These are phyloP conservation scores for Pichia sp. DNA, from an alignment of 1,139 yeast species.

Conservation along the genomic window DNA sequence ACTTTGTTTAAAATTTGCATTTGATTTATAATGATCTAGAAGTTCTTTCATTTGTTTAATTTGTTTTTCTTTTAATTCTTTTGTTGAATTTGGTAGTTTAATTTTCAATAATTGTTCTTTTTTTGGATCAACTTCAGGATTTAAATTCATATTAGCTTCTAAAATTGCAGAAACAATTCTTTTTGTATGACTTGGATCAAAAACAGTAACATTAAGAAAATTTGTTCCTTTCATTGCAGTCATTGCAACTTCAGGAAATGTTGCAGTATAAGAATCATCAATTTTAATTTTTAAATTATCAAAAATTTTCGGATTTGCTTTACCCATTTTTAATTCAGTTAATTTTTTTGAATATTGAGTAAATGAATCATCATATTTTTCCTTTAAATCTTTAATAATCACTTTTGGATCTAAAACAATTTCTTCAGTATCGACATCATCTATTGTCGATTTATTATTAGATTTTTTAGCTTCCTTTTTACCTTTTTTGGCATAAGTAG, in stretches of 20 bases:
- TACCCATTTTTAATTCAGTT: constrained; percentile 61
- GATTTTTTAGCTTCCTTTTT: constrained; percentile 11
- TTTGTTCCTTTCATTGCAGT: constrained; percentile 63
- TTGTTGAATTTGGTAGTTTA: constrained; percentile 68
- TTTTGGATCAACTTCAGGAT: constrained; percentile 68
- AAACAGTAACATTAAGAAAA: constrained; percentile 62
- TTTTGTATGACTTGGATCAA: constrained; percentile 70
- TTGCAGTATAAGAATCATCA: constrained; percentile 38
- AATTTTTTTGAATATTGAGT: constrained; percentile 50
- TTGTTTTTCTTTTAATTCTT: constrained; percentile 50
- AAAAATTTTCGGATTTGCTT: constrained; percentile 59
- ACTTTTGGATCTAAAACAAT: constrained; percentile 26
- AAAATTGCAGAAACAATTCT: constrained; percentile 64
- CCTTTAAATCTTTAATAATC: constrained; percentile 37
- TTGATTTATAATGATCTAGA: constrained; percentile 58
- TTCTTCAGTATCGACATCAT: constrained; percentile 24
- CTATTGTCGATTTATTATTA: constrained; percentile 6
- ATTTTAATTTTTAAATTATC: constrained; percentile 52
- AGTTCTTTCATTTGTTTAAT: constrained; percentile 56
- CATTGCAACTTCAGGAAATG: constrained; percentile 65
- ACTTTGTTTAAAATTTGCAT: constrained; percentile 43
- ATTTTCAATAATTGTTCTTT: constrained; percentile 71
- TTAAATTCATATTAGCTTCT: constrained; percentile 63
- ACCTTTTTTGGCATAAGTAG: constrained; percentile 14
- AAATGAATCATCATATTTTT: constrained; percentile 43